Conservation (phyloP, 495 filamentous ascomycete genomes). For the Penicillium daleae region DNA sequence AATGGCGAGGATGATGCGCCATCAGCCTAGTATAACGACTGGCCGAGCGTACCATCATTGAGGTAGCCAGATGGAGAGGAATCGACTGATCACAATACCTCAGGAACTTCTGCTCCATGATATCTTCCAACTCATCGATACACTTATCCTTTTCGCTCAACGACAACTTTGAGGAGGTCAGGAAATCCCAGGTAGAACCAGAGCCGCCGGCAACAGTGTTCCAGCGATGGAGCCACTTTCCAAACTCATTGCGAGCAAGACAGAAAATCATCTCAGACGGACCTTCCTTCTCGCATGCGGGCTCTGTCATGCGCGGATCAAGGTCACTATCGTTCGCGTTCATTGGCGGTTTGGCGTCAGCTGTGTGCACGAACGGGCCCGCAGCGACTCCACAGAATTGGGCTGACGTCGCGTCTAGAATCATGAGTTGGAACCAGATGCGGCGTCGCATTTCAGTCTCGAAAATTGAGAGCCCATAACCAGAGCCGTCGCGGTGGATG, state of each 20-base stretch:
- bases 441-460: constrained; percentile 52
- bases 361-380: constrained; percentile 18
- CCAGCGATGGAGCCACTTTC: constrained; percentile 46
- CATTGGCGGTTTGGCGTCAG: constrained; percentile 45
- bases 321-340: constrained; percentile 65
- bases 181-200: constrained; percentile 38
- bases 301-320: constrained; percentile 58
- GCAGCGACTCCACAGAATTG: constrained; percentile 38
- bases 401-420: constrained; percentile 39
- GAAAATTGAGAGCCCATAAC: constrained; percentile 41
- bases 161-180: constrained; percentile 37
- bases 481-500: constrained; percentile 47
- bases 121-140: constrained; percentile 40
- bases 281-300: constrained; percentile 55
- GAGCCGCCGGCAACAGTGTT: constrained; percentile 24
- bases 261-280: constrained; percentile 72
- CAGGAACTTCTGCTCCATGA: constrained; percentile 51
- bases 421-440: constrained; percentile 44
- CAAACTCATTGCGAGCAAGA: constrained; percentile 52
- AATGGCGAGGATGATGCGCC: constrained; percentile 49
- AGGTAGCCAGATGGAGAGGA: constrained; percentile 61
- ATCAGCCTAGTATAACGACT: constrained; percentile 39
- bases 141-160: constrained; percentile 52
- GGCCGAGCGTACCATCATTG: constrained; percentile 46
- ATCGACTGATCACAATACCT: constrained; percentile 63